Evolutionary conservation across 306 rosid genomes (phyloP).

Genomic region (Castanea mollissima): DNA sequence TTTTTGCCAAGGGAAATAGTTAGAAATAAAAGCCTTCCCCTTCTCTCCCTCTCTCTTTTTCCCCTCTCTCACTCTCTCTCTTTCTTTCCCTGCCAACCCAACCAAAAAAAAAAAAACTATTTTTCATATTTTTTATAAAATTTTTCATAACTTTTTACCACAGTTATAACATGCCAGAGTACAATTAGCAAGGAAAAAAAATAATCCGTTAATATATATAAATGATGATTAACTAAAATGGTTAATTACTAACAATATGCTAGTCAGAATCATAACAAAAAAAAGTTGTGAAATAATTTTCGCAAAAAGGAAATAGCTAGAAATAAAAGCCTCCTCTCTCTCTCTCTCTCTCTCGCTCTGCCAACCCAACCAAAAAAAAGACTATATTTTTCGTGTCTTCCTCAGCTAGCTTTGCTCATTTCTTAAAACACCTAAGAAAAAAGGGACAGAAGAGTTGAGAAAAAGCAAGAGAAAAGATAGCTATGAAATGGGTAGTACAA

Average conservation of each 20-base stretch:
- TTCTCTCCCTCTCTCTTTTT: not conserved
- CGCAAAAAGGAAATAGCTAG: too few relatives aligned
- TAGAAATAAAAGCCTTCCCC: not conserved
- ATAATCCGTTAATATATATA: too few relatives aligned
- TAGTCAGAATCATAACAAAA: too few relatives aligned
- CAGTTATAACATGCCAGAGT: fast-evolving
- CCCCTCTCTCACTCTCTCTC: not conserved
- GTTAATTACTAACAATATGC: too few relatives aligned
- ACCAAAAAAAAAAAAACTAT: not conserved
- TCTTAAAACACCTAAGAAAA: not conserved
- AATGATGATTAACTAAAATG: too few relatives aligned
- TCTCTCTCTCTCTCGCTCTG: not conserved
- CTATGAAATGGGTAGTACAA: constrained; percentile 36
- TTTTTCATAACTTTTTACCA: fast-evolving
- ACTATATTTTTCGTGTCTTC: not conserved
- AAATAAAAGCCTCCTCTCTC: not conserved
- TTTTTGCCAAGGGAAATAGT: too few relatives aligned
- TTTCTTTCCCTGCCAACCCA: not conserved
- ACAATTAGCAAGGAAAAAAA: too few relatives aligned
- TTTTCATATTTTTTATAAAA: not conserved
- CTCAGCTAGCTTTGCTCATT: constrained; percentile 1
- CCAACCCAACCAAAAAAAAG: constrained; percentile 6
- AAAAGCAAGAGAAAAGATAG: not conserved
- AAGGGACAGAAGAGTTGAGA: not conserved
- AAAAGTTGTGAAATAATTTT: too few relatives aligned